These are phyloP conservation scores for Aechmea fasciata DNA, from an alignment of 176 grass and related monocot genomes.

Conservation along the genomic window DNA sequence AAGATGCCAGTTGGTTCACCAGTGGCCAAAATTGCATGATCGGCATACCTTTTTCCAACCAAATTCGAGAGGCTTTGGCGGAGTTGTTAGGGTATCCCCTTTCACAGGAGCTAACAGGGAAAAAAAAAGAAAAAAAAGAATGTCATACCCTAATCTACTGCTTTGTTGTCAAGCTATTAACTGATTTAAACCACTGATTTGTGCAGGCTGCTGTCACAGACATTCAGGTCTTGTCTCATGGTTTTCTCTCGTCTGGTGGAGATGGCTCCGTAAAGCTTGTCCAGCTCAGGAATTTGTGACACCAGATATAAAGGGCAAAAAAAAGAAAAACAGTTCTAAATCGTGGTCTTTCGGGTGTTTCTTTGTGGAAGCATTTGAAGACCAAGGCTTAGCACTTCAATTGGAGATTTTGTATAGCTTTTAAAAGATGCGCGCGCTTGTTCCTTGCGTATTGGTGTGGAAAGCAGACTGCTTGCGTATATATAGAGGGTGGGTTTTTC, in stretches of 20 bases:
- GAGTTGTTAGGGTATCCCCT: conserved; percentile 68
- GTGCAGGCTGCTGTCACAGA: conserved; percentile 85
- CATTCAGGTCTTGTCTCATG: conserved; percentile 60
- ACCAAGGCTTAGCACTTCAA: background rate
- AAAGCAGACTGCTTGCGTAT: too few relatives aligned
- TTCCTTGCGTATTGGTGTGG: too few relatives aligned
- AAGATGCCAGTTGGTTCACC: conserved; percentile 57
- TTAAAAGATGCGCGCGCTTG: background rate
- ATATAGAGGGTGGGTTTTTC: too few relatives aligned
- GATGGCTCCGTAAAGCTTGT: conserved; percentile 91
- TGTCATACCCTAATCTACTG: background rate
- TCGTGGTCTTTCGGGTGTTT: background rate
- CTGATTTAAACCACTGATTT: conserved; percentile 16
- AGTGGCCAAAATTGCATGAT: conserved; percentile 92
- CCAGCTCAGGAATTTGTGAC: conserved; percentile 37
- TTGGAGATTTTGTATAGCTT: background rate
- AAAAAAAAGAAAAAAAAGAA: too few relatives aligned
- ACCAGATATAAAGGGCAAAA: conserved; percentile 19
- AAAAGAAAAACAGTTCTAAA: conserved; percentile 10
- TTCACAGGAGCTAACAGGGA: background rate
- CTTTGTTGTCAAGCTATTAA: conserved; percentile 16
- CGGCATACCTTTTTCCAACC: conserved; percentile 95
- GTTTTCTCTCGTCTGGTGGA: conserved; percentile 81
- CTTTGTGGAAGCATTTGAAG: background rate
- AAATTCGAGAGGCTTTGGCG: conserved; percentile 77